Conservation (phyloP, 208 protist species). For the Leishmania martiniquensis region DNA sequence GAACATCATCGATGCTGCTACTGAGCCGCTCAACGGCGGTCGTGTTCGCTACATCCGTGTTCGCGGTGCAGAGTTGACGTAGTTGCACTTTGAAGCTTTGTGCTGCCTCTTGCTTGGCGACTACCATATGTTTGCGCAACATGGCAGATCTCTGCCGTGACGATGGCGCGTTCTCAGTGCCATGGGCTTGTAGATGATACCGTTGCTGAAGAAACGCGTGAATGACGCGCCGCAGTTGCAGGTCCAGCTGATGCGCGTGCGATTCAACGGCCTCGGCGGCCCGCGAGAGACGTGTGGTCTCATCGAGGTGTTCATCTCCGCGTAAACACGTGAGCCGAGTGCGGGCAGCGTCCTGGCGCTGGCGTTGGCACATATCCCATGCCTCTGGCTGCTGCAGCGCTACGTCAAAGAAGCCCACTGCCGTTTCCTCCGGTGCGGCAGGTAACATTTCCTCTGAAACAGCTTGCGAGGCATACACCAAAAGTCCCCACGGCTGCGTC, state of each 20-base stretch:
- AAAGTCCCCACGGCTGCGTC: conserved; percentile 26
- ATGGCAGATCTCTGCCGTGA: not conserved
- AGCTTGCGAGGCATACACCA: conserved; percentile 19
- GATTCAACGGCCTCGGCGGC: not conserved
- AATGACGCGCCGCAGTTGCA: conserved; percentile 51
- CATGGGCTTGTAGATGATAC: not conserved
- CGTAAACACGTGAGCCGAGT: not conserved
- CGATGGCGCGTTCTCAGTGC: not conserved
- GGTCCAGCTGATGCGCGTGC: conserved; percentile 35
- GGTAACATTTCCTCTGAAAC: not conserved
- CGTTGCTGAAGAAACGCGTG: conserved; percentile 31
- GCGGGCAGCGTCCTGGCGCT: conserved; percentile 3
- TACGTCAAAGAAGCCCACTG: conserved; percentile 11
- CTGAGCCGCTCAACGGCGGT: not conserved
- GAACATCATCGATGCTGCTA: not conserved
- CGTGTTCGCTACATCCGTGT: too few relatives aligned
- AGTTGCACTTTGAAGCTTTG: conserved; percentile 19
- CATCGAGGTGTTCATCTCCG: not conserved
- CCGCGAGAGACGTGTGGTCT: not conserved
- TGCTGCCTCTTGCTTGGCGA: conserved; percentile 16
- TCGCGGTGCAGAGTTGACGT: not conserved
- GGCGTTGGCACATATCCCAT: not conserved
- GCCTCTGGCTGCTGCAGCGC: conserved; percentile 14
- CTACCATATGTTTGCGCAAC: conserved; percentile 1
- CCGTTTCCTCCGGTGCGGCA: not conserved